phyloP scores from a whole-genome alignment of 805 yeast genomes.

The Saccharomycopsis javanensis region DNA sequence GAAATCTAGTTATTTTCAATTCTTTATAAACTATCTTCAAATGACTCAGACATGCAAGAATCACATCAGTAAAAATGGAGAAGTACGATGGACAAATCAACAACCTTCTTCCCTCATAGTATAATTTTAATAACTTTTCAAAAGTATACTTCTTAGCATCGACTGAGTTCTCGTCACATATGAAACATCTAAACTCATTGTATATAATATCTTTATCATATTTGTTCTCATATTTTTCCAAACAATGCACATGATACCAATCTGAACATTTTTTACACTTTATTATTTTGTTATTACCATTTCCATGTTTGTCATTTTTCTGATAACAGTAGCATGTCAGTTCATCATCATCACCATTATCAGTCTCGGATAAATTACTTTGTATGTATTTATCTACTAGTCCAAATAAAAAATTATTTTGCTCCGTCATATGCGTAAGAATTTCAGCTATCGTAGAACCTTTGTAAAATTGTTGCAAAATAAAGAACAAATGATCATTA shows the following conservation, averaged over 20 bases:
- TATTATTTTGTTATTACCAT: slow-evolving; percentile 49
- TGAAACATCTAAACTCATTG: slow-evolving; percentile 40
- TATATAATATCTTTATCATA: slow-evolving; percentile 22
- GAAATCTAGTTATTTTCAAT: slow-evolving; percentile 19
- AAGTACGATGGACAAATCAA: slow-evolving; percentile 30
- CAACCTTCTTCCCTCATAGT: slow-evolving; percentile 24
- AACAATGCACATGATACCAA: slow-evolving; percentile 61
- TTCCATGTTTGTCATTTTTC: slow-evolving; percentile 37
- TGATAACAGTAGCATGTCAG: background rate
- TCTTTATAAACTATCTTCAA: slow-evolving; percentile 20
- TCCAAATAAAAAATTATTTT: slow-evolving; percentile 1
- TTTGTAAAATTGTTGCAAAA: background rate
- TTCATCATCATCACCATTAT: slow-evolving; percentile 4
- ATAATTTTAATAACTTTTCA: slow-evolving; percentile 26
- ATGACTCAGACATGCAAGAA: slow-evolving; percentile 14
- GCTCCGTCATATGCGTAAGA: slow-evolving; percentile 3
- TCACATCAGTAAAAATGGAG: slow-evolving; percentile 19
- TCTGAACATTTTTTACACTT: slow-evolving; percentile 63
- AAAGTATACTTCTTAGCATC: slow-evolving; percentile 30
- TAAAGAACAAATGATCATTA: background rate
- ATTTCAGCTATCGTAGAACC: background rate
- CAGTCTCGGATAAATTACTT: slow-evolving; percentile 8
- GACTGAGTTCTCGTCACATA: slow-evolving; percentile 32
- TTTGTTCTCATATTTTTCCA: slow-evolving; percentile 30
- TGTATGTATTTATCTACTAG: slow-evolving; percentile 6